Evolutionary conservation across 2,329 filamentous ascomycete species (phyloP).

Genomic region (Pseudogymnoascus sp.): DNA sequence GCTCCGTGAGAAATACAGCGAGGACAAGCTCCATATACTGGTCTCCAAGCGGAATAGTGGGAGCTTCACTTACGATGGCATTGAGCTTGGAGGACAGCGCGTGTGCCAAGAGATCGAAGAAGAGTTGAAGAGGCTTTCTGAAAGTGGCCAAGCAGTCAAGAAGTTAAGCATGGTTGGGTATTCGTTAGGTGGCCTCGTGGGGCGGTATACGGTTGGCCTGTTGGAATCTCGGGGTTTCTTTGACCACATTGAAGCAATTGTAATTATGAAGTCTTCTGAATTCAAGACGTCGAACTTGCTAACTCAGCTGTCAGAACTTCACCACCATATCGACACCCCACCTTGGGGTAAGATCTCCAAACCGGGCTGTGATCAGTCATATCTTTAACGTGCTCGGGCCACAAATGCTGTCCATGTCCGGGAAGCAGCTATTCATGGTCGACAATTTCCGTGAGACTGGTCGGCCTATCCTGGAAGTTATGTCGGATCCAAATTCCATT

Average conservation of each 20-base stretch:
- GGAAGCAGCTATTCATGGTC: conserved; percentile 78
- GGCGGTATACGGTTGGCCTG: conserved; percentile 78
- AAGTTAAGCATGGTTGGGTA: conserved; percentile 87
- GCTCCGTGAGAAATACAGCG: conserved; percentile 52
- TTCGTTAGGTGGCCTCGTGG: conserved; percentile 78
- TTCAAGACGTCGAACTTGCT: background rate
- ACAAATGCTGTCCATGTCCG: conserved; percentile 72
- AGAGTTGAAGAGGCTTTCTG: conserved; percentile 48
- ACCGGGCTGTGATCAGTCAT: conserved; percentile 57
- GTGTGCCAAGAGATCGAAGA: conserved; percentile 61
- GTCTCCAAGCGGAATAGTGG: conserved; percentile 66
- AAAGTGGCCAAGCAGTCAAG: conserved; percentile 60
- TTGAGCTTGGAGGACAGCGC: conserved; percentile 60
- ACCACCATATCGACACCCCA: conserved; percentile 85
- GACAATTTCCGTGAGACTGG: conserved; percentile 78
- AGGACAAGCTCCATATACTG: conserved; percentile 61
- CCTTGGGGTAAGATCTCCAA: conserved; percentile 65
- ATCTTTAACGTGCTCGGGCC: conserved; percentile 81
- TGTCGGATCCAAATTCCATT: conserved; percentile 76
- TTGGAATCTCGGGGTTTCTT: conserved; percentile 75
- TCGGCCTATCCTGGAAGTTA: conserved; percentile 69
- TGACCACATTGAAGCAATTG: conserved; percentile 69
- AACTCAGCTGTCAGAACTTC: conserved; percentile 57
- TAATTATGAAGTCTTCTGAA: conserved; percentile 30
- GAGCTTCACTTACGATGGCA: conserved; percentile 63